Evolutionary conservation across 192 early-diverging fungal species (phyloP), one percentile per base, ranked within the genome.

Genomic region (Coemansia sp.): DNA sequence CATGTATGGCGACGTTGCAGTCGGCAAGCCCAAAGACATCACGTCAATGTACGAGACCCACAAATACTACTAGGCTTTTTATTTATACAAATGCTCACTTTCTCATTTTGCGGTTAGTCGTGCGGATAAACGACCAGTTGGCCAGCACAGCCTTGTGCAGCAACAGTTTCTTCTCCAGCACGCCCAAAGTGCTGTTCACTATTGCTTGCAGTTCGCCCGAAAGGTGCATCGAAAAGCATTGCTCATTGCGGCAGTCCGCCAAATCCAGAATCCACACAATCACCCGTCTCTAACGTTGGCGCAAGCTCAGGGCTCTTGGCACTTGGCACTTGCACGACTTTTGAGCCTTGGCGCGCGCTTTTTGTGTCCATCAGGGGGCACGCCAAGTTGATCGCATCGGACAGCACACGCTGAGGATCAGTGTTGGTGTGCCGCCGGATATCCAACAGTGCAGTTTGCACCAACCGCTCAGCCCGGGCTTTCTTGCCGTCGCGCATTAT

Each of bases 401-500:
- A 69, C 17, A 95, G 66, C 2, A 93, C 71, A 5, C 50, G 64
- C 40, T 85, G 85, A 10, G 95, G 91, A 62, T 94, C 85, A 12
- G 67, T 67, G 46, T 84, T 85, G 26, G 86, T 88, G 46, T 84
- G 72, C 28, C 68, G 38, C 37, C 85, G 83, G 46, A 98, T 89
- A 56, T 88, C 79, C 26, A 81, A 59, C 37, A 95, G 68, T 7
- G 91, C 91, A 59, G 86, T 84, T 7, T 75, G 68, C 1, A 96
- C 75, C 17, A 87, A 71, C 6, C 86, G 66, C 48, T 89, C 85
- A 7, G 94, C 92, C 5, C 76, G 83, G 7, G 87, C 84, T 72
- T 96, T 98, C 76, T 94, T 93, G 34, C 95, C 95, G 62, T 94
- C 86, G 61, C 87, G 79, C 94, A 97, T 97, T 57, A 97, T 86